Base-by-base conservation (phyloP, 78 protist species). In the Dictyostelium capitatum region DNA sequence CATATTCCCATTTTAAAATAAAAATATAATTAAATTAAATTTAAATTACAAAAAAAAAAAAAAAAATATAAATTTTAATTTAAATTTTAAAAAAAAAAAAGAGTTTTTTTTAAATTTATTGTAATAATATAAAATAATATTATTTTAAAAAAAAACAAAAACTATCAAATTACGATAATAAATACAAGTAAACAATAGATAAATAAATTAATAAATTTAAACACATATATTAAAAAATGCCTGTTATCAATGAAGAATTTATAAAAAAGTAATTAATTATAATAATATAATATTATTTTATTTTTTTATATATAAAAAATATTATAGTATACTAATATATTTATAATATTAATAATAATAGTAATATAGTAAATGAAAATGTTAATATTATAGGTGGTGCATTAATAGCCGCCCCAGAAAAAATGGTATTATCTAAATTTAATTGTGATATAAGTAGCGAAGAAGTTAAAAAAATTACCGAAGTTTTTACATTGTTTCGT, bases 351-450 rank as follows among this genome's bases (percentile, higher is more conserved):
- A 37, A 37, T 2, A 3, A 37, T 2, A 37, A 37, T 37, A 37
- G 43, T 9, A 65, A 65, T 65, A 65, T 65, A 65, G 23, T 65
- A 32, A 46, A 65, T 65, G 47, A 65, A 65, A 65, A 65, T 65
- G 73, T 32, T 14, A 65, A 65, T 30, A 30, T 30, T 8, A 25
- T 65, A 12, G 73, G 46, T 4, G 73, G 43, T 3, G 23, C 43
- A 25, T 28, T 65, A 30, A 65, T 65, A 10, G 73, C 43, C 0
- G 73, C 73, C 10, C 73, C 73, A 65, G 73, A 65, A 65, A 25
- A 32, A 25, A 65, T 65, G 17, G 37, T 23, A 5, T 12, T 65
- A 12, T 23, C 47, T 4, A 65, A 65, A 65, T 65, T 30, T 4
- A 65, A 65, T 65, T 65, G 23, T 30, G 47, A 65, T 28, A 65